Evolutionary conservation across 2,329 filamentous ascomycete species (phyloP), one percentile per base, ranked within the genome.

Genomic region (Pseudogymnoascus sp.): DNA sequence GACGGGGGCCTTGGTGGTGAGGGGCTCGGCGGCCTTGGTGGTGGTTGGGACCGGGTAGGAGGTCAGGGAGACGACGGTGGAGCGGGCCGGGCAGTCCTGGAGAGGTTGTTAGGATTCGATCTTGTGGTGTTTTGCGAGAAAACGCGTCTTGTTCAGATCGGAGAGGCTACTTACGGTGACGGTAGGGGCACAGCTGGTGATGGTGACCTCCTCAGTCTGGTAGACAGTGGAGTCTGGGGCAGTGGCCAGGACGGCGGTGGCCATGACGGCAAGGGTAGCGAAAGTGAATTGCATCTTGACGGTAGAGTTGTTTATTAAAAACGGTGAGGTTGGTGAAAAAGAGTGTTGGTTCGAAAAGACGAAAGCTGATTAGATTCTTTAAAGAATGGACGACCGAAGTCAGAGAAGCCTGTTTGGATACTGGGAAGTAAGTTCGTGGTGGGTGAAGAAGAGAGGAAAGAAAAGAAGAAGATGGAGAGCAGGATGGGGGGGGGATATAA

Each of bases 181-280:
- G 68, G 77, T 79, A 48, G 80, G 76, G 66, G 74, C 78, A 74
- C 79, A 82, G 21, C 77, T 80, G 74, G 79, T 82, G 76, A 82
- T 78, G 75, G 80, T 82, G 66, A 81, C 78, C 66, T 81, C 74
- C 70, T 81, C 77, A 66, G 80, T 82, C 71, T 76, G 73, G 75
- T 80, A 81, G 72, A 81, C 74, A 71, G 79, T 80, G 45, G 63
- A 61, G 61, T 72, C 71, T 7, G 21, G 43, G 21, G 43, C 19
- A 48, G 43, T 25, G 60, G 70, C 73, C 62, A 72, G 61, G 48
- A 69, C 73, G 64, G 70, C 72, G 64, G 71, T 69, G 68, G 74
- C 74, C 68, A 74, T 67, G 64, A 74, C 57, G 69, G 70, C 70
- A 71, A 73, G 61, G 69, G 75, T 69, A 65, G 71, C 67, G 63